Evolutionary conservation across 2,329 filamentous ascomycete genomes (phyloP), one percentile per base, ranked within the genome.

Genomic region (Phyllosticta citriasiana): DNA sequence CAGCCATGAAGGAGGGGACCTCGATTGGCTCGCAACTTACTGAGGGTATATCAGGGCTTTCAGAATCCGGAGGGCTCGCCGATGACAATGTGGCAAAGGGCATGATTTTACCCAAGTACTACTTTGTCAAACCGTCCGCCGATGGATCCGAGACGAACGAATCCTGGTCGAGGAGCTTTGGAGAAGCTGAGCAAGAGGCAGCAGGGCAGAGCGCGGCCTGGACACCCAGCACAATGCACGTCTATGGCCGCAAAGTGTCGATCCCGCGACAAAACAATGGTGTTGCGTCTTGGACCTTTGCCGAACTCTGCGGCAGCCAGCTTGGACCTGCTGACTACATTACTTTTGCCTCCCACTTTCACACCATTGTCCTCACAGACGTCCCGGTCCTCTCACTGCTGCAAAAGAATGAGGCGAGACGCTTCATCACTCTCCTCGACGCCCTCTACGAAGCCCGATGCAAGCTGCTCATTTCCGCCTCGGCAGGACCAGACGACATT

Each of bases 291-390:
- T 91, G 88, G 82, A 81, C 82, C 9, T 94, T 93, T 67, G 68
- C 78, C 14, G 81, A 87, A 40, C 80, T 93, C 1, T 90, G 88
- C 62, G 80, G 80, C 63, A 76, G 73, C 5, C 78, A 79, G 1
- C 84, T 91, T 53, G 89, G 89, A 0, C 88, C 89, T 1, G 89
- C 89, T 27, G 89, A 94, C 75, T 94, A 92, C 73, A 88, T 92
- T 60, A 88, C 87, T 1, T 82, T 94, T 70, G 88, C 89, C 1
- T 91, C 88, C 1, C 88, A 83, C 16, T 93, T 87, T 71, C 88
- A 92, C 72, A 92, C 89, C 0, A 81, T 93, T 63, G 84, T 93
- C 69, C 77, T 93, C 55, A 86, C 88, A 65, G 75, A 84, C 22
- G 79, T 93, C 1, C 89, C 89, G 0, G 70, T 88, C 16, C 76